Evolutionary conservation across 78 protist species (phyloP).

Genomic region (Dictyostelium purpureum): DNA sequence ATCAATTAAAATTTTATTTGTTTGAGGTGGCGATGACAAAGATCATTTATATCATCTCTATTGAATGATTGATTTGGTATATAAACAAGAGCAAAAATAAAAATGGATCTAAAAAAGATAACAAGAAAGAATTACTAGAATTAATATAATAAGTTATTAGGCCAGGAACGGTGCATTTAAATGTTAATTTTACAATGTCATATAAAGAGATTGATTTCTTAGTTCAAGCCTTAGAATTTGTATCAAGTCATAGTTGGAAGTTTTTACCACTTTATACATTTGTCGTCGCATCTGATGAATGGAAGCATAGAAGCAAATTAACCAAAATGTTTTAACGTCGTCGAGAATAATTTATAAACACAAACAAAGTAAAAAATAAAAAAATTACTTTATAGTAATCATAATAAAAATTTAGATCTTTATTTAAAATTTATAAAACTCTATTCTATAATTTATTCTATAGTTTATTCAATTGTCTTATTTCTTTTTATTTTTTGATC

Average conservation of each 20-base stretch:
- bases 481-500: too few relatives aligned
- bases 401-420: too few relatives aligned
- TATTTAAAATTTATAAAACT: too few relatives aligned
- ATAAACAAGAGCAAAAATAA: conserved; percentile 89
- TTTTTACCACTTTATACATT: conserved; percentile 85
- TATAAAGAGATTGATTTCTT: conserved; percentile 42
- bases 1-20: conserved; percentile 1
- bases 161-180: conserved; percentile 50
- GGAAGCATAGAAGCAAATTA: conserved; percentile 73
- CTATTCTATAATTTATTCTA: too few relatives aligned
- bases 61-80: conserved; percentile 97
- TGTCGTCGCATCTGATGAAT: conserved; percentile 81
- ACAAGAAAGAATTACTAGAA: not conserved
- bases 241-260: conserved; percentile 84
- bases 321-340: conserved; percentile 42
- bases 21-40: conserved; percentile 8
- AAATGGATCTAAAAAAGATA: conserved; percentile 73
- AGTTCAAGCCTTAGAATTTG: conserved; percentile 73
- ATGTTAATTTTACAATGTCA: not conserved
- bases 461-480: too few relatives aligned
- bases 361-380: too few relatives aligned
- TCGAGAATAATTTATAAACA: too few relatives aligned
- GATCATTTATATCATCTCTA: conserved; percentile 85
- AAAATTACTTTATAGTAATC: too few relatives aligned
- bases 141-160: conserved; percentile 40